phyloP scores from a whole-genome alignment of 2,329 filamentous ascomycete species.

The Pyrenophora seminiperda region DNA sequence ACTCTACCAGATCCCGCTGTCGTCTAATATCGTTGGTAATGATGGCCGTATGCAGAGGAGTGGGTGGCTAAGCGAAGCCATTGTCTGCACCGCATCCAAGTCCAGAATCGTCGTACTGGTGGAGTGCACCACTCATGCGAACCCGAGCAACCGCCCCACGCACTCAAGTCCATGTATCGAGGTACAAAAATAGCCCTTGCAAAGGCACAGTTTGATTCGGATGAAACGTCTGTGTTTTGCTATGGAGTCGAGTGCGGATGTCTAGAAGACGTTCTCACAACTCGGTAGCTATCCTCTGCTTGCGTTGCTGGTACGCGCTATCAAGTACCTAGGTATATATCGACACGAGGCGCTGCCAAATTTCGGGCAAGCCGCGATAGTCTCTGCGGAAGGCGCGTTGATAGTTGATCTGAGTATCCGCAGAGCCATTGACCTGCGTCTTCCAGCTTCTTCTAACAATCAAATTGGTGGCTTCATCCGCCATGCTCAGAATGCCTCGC shows the following conservation, averaged over 20 bases:
- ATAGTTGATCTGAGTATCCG: slow-evolving; percentile 37
- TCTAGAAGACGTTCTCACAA: slow-evolving; percentile 59
- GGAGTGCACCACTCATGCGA: slow-evolving; percentile 30
- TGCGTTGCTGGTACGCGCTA: slow-evolving; percentile 62
- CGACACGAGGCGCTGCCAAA: slow-evolving; percentile 68
- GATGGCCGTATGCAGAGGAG: slow-evolving; percentile 15
- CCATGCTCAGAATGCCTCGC: slow-evolving; percentile 30
- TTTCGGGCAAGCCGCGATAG: slow-evolving; percentile 42
- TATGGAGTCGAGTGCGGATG: slow-evolving; percentile 72
- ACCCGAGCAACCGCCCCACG: slow-evolving; percentile 22
- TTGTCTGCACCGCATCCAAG: slow-evolving; percentile 28
- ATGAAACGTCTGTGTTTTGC: slow-evolving; percentile 63
- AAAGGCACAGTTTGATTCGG: slow-evolving; percentile 50
- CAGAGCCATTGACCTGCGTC: slow-evolving; percentile 40
- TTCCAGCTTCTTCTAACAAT: slow-evolving; percentile 35
- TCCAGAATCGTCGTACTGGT: slow-evolving; percentile 29
- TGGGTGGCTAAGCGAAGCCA: slow-evolving; percentile 36
- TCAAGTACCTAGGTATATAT: slow-evolving; percentile 65
- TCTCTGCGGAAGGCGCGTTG: slow-evolving; percentile 42
- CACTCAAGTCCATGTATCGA: slow-evolving; percentile 35
- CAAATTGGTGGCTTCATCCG: slow-evolving; percentile 30
- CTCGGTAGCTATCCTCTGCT: slow-evolving; percentile 55
- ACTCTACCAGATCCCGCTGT: background rate
- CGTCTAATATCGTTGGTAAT: slow-evolving; percentile 8
- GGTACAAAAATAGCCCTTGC: slow-evolving; percentile 43